These are phyloP conservation scores for Pochonia chlamydosporia DNA, from an alignment of 2,329 filamentous ascomycete species.

Conservation along the genomic window DNA sequence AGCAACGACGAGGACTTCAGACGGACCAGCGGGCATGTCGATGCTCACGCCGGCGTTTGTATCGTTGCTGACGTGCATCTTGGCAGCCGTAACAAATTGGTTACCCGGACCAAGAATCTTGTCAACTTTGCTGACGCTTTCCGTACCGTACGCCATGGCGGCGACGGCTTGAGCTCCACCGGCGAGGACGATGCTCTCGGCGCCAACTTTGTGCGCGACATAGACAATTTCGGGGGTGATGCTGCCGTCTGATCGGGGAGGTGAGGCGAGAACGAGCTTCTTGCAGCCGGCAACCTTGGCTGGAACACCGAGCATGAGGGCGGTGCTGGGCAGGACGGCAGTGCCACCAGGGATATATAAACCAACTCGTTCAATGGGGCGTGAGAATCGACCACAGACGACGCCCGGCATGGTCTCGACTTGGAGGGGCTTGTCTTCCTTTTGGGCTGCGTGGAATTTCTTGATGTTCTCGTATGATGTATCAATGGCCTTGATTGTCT, in stretches of 20 bases:
- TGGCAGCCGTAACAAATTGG: slow-evolving; percentile 96
- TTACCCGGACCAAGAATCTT: slow-evolving; percentile 98
- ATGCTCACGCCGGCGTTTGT: slow-evolving; percentile 93
- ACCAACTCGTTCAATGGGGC: slow-evolving; percentile 93
- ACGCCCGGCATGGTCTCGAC: slow-evolving; percentile 99
- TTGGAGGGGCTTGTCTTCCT: slow-evolving; percentile 71
- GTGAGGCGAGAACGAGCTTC: slow-evolving; percentile 89
- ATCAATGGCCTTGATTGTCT: slow-evolving; percentile 91
- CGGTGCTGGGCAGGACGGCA: slow-evolving; percentile 92
- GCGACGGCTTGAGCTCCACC: slow-evolving; percentile 94
- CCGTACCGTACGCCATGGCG: slow-evolving; percentile 94
- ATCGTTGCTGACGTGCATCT: slow-evolving; percentile 98
- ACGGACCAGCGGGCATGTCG: slow-evolving; percentile 96
- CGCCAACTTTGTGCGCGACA: slow-evolving; percentile 91
- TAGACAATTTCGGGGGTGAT: slow-evolving; percentile 97
- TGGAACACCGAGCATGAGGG: slow-evolving; percentile 95
- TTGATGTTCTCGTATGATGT: slow-evolving; percentile 89
- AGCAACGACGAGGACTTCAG: slow-evolving; percentile 92
- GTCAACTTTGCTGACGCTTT: slow-evolving; percentile 92
- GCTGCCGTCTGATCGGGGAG: slow-evolving; percentile 81
- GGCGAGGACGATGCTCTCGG: slow-evolving; percentile 90
- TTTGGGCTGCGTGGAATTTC: slow-evolving; percentile 89
- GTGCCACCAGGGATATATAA: slow-evolving; percentile 95
- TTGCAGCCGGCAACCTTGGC: slow-evolving; percentile 96
- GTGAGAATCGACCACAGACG: slow-evolving; percentile 84